These are phyloP conservation scores for Scedosporium apiospermum DNA, from an alignment of 2,329 filamentous ascomycete genomes.

Conservation along the genomic window DNA sequence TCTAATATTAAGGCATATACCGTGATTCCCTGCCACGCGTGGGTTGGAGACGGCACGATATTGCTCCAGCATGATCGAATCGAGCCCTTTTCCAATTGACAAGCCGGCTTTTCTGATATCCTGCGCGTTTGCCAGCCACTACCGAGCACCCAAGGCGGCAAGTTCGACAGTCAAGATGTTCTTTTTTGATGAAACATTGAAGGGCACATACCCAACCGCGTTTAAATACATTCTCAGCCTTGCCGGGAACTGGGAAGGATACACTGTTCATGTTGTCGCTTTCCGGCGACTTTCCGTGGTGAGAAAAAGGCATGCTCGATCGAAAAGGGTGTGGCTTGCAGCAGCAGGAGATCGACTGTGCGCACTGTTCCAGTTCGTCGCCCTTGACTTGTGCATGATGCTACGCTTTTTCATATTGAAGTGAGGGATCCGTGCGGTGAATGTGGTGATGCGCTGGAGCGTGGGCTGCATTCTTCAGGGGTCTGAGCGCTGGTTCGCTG, in stretches of 20 bases:
- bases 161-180: background rate
- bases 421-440: background rate
- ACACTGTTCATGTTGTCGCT: background rate
- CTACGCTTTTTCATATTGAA: background rate
- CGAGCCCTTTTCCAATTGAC: background rate
- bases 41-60: background rate
- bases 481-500: background rate
- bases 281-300: background rate
- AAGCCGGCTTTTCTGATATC: background rate
- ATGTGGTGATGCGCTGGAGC: background rate
- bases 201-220: background rate
- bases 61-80: background rate
- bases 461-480: constrained; percentile 1
- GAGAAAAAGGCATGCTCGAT: background rate
- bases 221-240: background rate
- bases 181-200: background rate
- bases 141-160: background rate
- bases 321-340: background rate
- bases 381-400: too few relatives aligned
- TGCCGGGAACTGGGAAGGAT: background rate
- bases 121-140: background rate
- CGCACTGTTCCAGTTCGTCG: background rate
- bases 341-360: background rate
- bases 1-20: background rate
- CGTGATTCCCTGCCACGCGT: background rate